Base-by-base conservation (phyloP, 192 early-diverging fungal genomes). In the Entomortierella beljakovae region DNA sequence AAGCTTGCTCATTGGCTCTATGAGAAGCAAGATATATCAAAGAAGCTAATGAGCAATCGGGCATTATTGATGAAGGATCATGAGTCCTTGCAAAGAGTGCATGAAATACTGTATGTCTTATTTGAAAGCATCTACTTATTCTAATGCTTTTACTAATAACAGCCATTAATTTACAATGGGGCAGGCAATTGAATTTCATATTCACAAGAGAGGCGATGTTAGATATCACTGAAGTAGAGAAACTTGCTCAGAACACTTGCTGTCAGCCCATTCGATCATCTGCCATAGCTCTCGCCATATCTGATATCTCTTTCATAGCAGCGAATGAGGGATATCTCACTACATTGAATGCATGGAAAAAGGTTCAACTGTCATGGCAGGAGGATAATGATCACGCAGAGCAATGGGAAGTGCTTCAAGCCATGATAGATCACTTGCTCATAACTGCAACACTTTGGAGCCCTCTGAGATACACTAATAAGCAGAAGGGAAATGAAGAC, bases 401-500 rank as follows among this genome's bases (percentile, higher is more conserved):
- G 23, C 56, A 33, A 32, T 32, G 31, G 56, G 56, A 57, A 28
- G 31, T 57, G 31, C 56, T 57, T 57, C 22, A 32, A n/a, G 31
- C 56, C 7, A 32, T 33, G n/a, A 26, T 57, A 28, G 56, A 57
- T 28, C 56, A 57, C 31, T 33, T 57, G 31, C 32, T 57, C 56
- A 57, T 57, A 32, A 57, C 26, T 13, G 23, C 56, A 25, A 57
- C 56, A 5, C 56, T 57, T 31, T 32, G 31, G 56, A 57, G 56
- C 31, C 56, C 56, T 57, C 8, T 57, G 56, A 57, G 28, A 13
- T 57, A 57, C 32, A 26, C 28, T 15, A 57, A 10, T 32, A 57
- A 9, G 56, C 23, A 32, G 56, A 57, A 57, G 28, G 56, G 56
- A 10, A 57, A 57, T 32, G 56, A 57, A 33, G 56, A 57, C 56